A percentile compares a stretch with the other conserved stretches of the same genome.
Evolutionary conservation across 2,329 filamentous ascomycete genomes (phyloP).

Genomic region (Furcasterigmium furcatum): DNA sequence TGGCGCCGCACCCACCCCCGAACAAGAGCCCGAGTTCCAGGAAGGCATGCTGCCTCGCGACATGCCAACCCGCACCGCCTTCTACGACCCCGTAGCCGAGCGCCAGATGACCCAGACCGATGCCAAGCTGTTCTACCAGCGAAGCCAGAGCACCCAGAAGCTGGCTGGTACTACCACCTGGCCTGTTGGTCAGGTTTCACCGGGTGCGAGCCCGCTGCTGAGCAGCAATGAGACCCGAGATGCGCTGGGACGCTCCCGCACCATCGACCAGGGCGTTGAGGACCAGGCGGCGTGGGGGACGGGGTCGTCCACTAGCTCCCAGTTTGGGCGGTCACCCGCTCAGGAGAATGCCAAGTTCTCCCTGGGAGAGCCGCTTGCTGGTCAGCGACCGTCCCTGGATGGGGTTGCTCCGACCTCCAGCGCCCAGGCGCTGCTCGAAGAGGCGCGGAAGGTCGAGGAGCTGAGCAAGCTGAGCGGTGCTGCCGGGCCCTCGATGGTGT

Average conservation of each 20-base stretch:
- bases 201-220: constrained; percentile 44
- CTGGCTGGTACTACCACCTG: constrained; percentile 32
- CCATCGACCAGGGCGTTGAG: constrained; percentile 20
- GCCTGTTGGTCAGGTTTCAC: constrained; percentile 34
- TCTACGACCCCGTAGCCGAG: constrained; percentile 90
- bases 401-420: neutral
- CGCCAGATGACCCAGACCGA: constrained; percentile 93
- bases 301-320: constrained; percentile 22
- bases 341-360: neutral
- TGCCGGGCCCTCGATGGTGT: neutral
- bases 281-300: neutral
- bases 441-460: neutral
- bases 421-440: neutral
- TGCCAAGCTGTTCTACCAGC: constrained; percentile 93
- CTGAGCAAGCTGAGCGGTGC: neutral
- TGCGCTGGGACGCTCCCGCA: constrained; percentile 20
- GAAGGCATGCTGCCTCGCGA: constrained; percentile 61
- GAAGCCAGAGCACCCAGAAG: constrained; percentile 65
- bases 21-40: constrained; percentile 24
- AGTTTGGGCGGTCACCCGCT: constrained; percentile 12
- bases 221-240: constrained; percentile 13
- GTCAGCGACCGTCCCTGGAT: neutral
- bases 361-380: neutral
- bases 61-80: constrained; percentile 70
- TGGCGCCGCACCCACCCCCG: neutral